Percentiles rank a stretch among this genome's conserved stretches.
Evolutionary conservation across 2,329 filamentous ascomycete genomes (phyloP).

Genomic region (Aspergillus ibericus): DNA sequence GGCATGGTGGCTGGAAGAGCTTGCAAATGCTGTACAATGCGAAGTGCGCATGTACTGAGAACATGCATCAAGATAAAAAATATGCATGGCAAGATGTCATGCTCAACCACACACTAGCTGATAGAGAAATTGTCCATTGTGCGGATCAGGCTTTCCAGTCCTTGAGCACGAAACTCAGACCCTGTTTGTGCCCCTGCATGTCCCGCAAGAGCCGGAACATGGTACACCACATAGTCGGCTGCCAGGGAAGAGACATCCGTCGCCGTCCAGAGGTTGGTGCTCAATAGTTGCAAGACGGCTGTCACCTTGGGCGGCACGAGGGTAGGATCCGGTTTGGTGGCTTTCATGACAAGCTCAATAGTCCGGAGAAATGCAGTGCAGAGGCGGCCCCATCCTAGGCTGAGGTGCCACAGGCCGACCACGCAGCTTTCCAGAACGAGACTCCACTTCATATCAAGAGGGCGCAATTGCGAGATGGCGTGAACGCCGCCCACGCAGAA

Average conservation of each 20-base stretch:
- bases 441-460: conserved; percentile 20
- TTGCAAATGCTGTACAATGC: neutral
- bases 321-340: conserved; percentile 9
- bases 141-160: conserved; percentile 11
- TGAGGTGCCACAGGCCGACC: conserved; percentile 27
- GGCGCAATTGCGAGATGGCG: conserved; percentile 16
- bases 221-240: conserved; percentile 24
- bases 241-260: conserved; percentile 20
- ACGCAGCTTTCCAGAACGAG: conserved; percentile 24
- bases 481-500: conserved; percentile 25
- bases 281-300: conserved; percentile 19
- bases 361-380: conserved; percentile 26
- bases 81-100: neutral
- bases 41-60: neutral
- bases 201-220: conserved; percentile 4
- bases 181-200: neutral
- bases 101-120: neutral
- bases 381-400: conserved; percentile 25
- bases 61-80: neutral
- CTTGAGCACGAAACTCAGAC: conserved; percentile 1
- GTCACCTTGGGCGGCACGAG: conserved; percentile 18
- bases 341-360: conserved; percentile 21
- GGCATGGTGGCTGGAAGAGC: neutral
- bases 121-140: conserved; percentile 13
- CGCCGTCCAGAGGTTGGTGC: conserved; percentile 19